Evolutionary conservation across 1,284 basidiomycete species (phyloP), one percentile per base, ranked within the genome.

Genomic region (Leccinum griseonigrum): DNA sequence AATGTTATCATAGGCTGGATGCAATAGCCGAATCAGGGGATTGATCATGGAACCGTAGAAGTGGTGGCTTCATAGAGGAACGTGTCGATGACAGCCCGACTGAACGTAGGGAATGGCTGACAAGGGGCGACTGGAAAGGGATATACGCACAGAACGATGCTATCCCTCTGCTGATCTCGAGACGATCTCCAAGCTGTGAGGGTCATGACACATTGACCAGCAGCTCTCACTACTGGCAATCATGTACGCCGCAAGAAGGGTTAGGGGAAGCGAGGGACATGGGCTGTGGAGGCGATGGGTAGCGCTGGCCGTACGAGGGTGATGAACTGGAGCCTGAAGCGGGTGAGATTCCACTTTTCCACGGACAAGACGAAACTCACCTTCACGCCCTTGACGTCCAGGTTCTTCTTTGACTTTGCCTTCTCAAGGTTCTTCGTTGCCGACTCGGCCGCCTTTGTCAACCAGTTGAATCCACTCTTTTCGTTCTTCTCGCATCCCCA

Each of bases 161-260:
- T 53, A 93, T 81, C 31, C 86, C 81, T 61, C 81, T 78, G 10
- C 88, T 89, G 56, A 95, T 88, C 76, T 92, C 90, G 69, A 93
- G 93, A 40, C 90, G 81, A 67, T 94, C 90, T 6, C 87, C 85
- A 8, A 94, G 76, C 62, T 87, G 86, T 1, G 18, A 92, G 77
- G 0, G 91, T 91, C 84, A 91, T 93, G 2, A 85, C 85, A 69
- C 94, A 95, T 50, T 85, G 82, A 1, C 93, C 94, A 0, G 84
- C 82, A 10, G 85, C 77, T 34, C 89, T 82, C 73, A 95, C 94
- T 0, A 85, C 78, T 0, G 85, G 81, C 48, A 95, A 80, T 26
- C 22, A 26, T 26, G 22, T 26, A 26, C 22, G 22, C 22, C 22
- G 22, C 22, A 26, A 26, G 22, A 26, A 26, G 22, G 22, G 22